Base-by-base conservation (phyloP, 2,329 filamentous ascomycete species). In the Cercospora zeina region DNA sequence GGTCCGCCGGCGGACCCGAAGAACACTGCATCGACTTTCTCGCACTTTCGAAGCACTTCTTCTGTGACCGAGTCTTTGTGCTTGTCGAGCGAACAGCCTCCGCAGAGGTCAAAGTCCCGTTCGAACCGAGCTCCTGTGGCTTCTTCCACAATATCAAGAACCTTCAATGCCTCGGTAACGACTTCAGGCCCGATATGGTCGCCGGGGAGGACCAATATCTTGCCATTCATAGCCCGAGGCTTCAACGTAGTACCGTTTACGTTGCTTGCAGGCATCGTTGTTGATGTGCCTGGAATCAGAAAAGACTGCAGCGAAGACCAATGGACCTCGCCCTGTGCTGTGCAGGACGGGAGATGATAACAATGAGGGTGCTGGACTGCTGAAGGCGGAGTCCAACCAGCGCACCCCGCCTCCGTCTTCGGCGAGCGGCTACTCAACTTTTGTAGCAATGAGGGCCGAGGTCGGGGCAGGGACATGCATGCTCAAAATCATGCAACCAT, bases 171-270 rank as follows among this genome's bases (percentile, higher is more conserved):
- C 68, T 82, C 79, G 4, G 71, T 66, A 56, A 81, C 76, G 34
- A 82, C 75, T 68, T 82, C 91, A 4, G 80, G 80, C 1, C 80
- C 80, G 54, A 81, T 77, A 63, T 79, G 77, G 66, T 82, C 79
- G 37, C 79, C 79, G 0, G 78, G 76, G 1, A 82, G 74, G 50
- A 82, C 70, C n/a, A 82, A 73, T 56, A 81, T 75, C 36, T 73
- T 72, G 66, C 61, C 61, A 21, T 50, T 36, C 21, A 36, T 56
- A 6, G 61, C 36, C 16, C 56, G 36, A 27, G 49, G 30, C 30
- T 53, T 53, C 14, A 59, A 39, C 19, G 50, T 59, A 37, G 55
- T 14, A 4, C 55, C 60, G 30, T 58, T 62, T 13, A 51, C 58
- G n/a, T 36, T 27, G 39, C n/a, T 61, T 19, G 37, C 53, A 39